Percentiles rank a stretch among this genome's conserved stretches.
Evolutionary conservation across 2,329 filamentous ascomycete species (phyloP).

Genomic region (Penicillium sp.): DNA sequence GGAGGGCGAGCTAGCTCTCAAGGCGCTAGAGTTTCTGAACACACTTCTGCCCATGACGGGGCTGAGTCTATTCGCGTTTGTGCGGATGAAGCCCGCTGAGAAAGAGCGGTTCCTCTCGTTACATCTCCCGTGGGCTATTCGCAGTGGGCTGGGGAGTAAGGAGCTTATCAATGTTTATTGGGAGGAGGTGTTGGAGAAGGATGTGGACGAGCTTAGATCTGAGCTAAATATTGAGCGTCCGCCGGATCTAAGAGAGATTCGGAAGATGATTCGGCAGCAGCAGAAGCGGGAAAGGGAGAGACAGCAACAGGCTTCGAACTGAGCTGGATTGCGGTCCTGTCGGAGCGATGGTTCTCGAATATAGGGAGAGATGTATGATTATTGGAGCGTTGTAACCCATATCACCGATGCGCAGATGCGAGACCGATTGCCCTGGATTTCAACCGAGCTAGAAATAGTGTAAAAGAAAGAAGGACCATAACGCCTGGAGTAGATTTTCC

Average conservation of each 20-base stretch:
- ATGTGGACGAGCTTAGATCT: conserved; percentile 71
- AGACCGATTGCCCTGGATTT: conserved; percentile 1
- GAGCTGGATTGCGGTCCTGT: not conserved
- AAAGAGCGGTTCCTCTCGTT: conserved; percentile 62
- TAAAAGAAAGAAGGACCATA: conserved; percentile 9
- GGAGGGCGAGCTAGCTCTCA: conserved; percentile 97
- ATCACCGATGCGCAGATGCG: conserved; percentile 6
- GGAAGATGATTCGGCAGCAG: conserved; percentile 68
- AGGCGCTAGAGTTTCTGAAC: conserved; percentile 96
- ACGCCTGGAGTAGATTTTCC: conserved; percentile 17
- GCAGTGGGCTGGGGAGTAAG: conserved; percentile 72
- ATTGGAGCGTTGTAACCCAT: conserved; percentile 12
- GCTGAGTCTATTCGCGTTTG: conserved; percentile 71
- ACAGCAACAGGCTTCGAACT: conserved; percentile 23
- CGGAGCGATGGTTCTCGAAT: not conserved
- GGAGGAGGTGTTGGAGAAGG: conserved; percentile 87
- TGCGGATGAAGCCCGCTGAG: conserved; percentile 63
- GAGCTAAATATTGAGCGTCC: conserved; percentile 84
- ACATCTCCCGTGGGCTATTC: conserved; percentile 83
- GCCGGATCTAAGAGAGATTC: conserved; percentile 76
- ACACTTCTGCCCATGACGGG: conserved; percentile 94
- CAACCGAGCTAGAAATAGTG: conserved; percentile 7
- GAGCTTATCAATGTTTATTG: conserved; percentile 96
- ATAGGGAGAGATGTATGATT: conserved; percentile 19
- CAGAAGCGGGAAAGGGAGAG: conserved; percentile 63